Conservation (phyloP, 345 rosid species). For the Lepidium didymum region DNA sequence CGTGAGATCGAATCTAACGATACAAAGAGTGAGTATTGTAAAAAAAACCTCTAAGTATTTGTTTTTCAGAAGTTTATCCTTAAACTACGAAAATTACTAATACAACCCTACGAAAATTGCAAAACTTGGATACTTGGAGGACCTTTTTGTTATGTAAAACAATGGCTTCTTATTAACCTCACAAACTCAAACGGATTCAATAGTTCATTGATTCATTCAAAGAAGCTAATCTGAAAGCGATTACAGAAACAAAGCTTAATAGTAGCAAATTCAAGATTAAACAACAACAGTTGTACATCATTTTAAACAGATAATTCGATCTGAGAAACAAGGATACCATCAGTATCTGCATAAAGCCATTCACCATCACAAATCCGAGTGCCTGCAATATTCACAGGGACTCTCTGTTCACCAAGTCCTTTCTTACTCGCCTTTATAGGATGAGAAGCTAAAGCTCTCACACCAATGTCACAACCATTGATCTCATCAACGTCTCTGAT, state of each 20-base stretch:
- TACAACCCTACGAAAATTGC: background rate
- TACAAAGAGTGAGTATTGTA: background rate
- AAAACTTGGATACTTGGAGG: background rate
- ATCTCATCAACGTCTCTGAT: slow-evolving; percentile 79
- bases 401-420: slow-evolving; percentile 63
- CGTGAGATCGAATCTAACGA: no score
- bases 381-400: slow-evolving; percentile 55
- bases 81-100: background rate
- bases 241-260: slow-evolving; percentile 1
- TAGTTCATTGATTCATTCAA: background rate
- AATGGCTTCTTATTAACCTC: background rate
- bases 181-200: background rate
- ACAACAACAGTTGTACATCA: background rate
- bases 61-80: background rate
- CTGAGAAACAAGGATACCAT: slow-evolving; percentile 66
- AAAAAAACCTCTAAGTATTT: background rate
- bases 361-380: slow-evolving; percentile 70
- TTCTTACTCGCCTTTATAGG: slow-evolving; percentile 79
- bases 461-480: slow-evolving; percentile 81
- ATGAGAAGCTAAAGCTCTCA: slow-evolving; percentile 72
- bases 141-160: background rate
- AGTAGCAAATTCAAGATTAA: background rate
- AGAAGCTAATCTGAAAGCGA: background rate
- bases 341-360: slow-evolving; percentile 86
- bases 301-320: slow-evolving; percentile 45